phyloP scores from a whole-genome alignment of 1,284 basidiomycete genomes.

The Apiotrichum mycotoxinovorans region DNA sequence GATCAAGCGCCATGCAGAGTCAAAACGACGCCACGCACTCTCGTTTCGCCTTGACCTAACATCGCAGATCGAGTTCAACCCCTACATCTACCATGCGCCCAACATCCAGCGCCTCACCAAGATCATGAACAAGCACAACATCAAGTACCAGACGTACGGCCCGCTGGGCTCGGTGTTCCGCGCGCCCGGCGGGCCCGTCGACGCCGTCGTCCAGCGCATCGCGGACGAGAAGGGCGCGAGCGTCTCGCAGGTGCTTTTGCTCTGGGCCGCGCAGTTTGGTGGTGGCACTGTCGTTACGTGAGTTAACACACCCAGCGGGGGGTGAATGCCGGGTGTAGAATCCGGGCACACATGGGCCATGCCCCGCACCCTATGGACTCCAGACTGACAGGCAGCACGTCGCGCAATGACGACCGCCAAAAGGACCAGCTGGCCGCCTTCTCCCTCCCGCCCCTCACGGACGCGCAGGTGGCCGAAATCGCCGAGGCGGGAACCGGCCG shows the following conservation, averaged over 20 bases:
- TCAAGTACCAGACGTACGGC: slow-evolving; percentile 65
- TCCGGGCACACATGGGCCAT: too few relatives aligned
- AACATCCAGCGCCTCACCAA: slow-evolving; percentile 56
- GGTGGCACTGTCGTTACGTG: slow-evolving; percentile 61
- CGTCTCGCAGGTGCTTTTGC: slow-evolving; percentile 42
- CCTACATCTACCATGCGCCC: slow-evolving; percentile 64
- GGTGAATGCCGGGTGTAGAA: not conserved
- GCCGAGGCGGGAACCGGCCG: slow-evolving; percentile 33
- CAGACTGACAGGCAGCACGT: slow-evolving; percentile 51
- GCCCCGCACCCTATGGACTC: too few relatives aligned
- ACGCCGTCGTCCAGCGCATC: slow-evolving; percentile 56
- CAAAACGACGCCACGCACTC: too few relatives aligned
- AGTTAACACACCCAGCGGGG: slow-evolving; percentile 13
- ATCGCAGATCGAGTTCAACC: slow-evolving; percentile 70
- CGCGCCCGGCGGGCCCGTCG: slow-evolving; percentile 60
- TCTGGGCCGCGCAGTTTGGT: slow-evolving; percentile 41
- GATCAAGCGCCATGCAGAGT: too few relatives aligned
- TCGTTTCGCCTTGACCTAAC: not conserved
- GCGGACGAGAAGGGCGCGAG: slow-evolving; percentile 45
- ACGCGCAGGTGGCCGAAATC: slow-evolving; percentile 54
- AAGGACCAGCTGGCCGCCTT: slow-evolving; percentile 61
- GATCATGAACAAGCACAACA: slow-evolving; percentile 60
- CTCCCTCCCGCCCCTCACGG: slow-evolving; percentile 58
- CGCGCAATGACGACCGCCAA: slow-evolving; percentile 65
- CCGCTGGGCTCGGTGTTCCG: slow-evolving; percentile 49